phyloP scores from a whole-genome alignment of 1,284 basidiomycete genomes.

The Heterobasidion annosum region DNA sequence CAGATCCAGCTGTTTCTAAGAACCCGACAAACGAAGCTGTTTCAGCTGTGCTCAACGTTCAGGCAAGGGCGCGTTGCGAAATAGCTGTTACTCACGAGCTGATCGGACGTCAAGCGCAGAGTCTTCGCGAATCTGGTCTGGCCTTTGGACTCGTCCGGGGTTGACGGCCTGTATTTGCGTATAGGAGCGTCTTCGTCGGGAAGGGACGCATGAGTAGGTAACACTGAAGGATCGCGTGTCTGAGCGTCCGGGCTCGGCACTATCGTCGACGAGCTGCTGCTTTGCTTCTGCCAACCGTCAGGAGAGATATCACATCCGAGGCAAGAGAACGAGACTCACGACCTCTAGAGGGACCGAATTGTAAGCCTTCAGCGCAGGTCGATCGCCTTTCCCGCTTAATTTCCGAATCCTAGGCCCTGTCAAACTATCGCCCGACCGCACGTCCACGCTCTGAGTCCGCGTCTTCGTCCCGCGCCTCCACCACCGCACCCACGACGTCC shows the following conservation, averaged over 20 bases:
- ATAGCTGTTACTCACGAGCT: constrained; percentile 43
- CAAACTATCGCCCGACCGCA: constrained; percentile 3
- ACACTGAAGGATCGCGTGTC: not conserved
- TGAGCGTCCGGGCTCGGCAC: not conserved
- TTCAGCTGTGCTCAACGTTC: not conserved
- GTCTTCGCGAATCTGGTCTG: constrained; percentile 83
- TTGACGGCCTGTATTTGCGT: constrained; percentile 7
- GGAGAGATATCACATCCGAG: not conserved
- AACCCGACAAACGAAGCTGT: not conserved
- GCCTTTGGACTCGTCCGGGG: constrained; percentile 15
- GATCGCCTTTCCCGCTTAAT: not conserved
- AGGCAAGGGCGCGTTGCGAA: not conserved
- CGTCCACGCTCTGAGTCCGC: constrained; percentile 14
- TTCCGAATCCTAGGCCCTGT: not conserved
- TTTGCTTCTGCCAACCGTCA: not conserved
- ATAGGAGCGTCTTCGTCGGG: constrained; percentile 4
- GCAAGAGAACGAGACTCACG: not conserved
- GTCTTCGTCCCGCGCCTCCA: constrained; percentile 51
- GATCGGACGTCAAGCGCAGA: constrained; percentile 77
- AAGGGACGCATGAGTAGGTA: not conserved
- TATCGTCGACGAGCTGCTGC: not conserved
- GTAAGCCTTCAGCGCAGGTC: constrained; percentile 20
- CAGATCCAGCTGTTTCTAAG: constrained; percentile 78
- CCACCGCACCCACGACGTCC: constrained; percentile 68
- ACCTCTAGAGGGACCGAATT: constrained; percentile 13